Evolutionary conservation across 2,329 filamentous ascomycete genomes (phyloP).

Genomic region (Hyphodiscus sp.): DNA sequence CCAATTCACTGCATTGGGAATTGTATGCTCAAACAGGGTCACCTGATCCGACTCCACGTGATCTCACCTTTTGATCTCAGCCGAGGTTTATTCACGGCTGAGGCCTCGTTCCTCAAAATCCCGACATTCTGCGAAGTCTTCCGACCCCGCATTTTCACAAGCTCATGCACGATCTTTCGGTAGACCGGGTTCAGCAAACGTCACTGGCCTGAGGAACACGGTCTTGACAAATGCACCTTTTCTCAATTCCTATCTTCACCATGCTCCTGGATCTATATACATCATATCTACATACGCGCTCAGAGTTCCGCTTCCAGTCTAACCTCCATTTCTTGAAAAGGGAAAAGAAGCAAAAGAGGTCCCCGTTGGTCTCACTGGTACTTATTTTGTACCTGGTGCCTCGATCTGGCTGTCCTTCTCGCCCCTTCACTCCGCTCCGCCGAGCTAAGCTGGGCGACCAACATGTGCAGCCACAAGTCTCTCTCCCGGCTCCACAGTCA

Average conservation of each 20-base stretch:
- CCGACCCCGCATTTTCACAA: constrained; percentile 3
- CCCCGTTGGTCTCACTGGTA: too few relatives aligned
- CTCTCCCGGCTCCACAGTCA: neutral
- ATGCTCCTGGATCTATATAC: too few relatives aligned
- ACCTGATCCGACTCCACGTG: too few relatives aligned
- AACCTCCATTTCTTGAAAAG: too few relatives aligned
- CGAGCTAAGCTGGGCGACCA: constrained; percentile 1
- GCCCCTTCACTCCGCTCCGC: neutral
- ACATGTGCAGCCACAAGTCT: neutral
- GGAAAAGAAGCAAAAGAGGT: too few relatives aligned
- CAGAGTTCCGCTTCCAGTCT: too few relatives aligned
- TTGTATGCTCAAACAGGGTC: too few relatives aligned
- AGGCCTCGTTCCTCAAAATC: neutral
- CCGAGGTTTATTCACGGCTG: neutral
- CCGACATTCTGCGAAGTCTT: neutral
- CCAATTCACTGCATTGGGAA: too few relatives aligned
- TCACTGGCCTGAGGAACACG: neutral
- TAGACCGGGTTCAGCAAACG: neutral
- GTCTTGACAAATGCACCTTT: neutral
- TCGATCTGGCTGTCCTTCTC: neutral
- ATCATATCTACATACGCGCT: too few relatives aligned
- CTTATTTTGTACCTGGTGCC: too few relatives aligned
- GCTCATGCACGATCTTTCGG: neutral
- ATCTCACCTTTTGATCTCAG: too few relatives aligned
- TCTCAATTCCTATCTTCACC: neutral